Evolutionary conservation across 164 flowering plant genomes (phyloP).

Genomic region (Kingdonia uniflora): DNA sequence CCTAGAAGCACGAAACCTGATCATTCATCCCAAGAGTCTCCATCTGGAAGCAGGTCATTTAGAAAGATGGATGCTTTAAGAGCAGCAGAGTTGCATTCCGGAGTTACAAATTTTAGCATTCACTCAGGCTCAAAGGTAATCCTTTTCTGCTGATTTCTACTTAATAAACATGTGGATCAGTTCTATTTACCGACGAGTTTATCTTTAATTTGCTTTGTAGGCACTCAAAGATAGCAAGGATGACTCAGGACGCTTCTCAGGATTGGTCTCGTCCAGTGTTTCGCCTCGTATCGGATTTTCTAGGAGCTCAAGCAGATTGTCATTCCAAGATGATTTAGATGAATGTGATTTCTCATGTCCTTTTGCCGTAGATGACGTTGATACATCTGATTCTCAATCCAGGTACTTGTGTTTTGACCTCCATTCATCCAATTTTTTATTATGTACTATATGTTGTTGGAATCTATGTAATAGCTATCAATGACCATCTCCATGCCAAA

Average conservation of each 20-base stretch:
- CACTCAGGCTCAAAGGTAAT: constrained; percentile 55
- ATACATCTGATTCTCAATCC: constrained; percentile 36
- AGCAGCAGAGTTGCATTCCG: constrained; percentile 37
- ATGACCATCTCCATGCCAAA: too few species aligned
- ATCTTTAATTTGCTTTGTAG: constrained; percentile 20
- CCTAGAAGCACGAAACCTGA: constrained; percentile 53
- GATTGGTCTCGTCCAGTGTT: constrained; percentile 52
- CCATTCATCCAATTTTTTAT: neutral
- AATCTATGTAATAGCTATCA: too few species aligned
- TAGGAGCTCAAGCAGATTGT: constrained; percentile 86
- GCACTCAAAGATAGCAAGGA: constrained; percentile 20
- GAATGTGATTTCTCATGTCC: constrained; percentile 76
- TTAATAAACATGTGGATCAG: neutral
- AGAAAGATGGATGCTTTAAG: constrained; percentile 43
- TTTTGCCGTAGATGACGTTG: constrained; percentile 91
- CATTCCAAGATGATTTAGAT: constrained; percentile 81
- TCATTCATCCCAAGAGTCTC: constrained; percentile 58
- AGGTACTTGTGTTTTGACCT: constrained; percentile 33
- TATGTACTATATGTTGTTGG: too few species aligned
- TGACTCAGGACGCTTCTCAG: constrained; percentile 19
- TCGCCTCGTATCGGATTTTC: constrained; percentile 49
- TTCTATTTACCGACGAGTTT: constrained; percentile 3
- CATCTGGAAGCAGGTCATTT: constrained; percentile 51
- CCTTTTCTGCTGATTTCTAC: neutral
- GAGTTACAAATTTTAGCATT: constrained; percentile 23